Percentiles rank a stretch among this genome's conserved stretches.
Conservation (phyloP, 2,329 filamentous ascomycete species). For the Penicillium polonicum region DNA sequence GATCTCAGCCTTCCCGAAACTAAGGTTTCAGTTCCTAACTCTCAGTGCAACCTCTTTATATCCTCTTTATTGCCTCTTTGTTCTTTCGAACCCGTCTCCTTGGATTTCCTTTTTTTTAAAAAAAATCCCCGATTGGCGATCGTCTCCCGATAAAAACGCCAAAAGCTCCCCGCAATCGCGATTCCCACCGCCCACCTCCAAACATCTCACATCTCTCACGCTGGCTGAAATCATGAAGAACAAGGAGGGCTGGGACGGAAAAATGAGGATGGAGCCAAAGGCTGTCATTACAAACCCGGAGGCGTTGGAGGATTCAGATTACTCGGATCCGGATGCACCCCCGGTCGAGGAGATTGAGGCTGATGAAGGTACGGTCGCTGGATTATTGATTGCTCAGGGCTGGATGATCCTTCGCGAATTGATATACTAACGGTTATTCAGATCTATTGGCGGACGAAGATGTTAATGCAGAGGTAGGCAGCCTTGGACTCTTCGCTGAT, state of each 20-base stretch:
- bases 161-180: constrained; percentile 28
- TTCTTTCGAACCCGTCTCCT: background rate
- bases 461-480: constrained; percentile 51
- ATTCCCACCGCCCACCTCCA: constrained; percentile 18
- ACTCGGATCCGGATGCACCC: constrained; percentile 69
- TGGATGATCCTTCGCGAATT: background rate
- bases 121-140: background rate
- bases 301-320: constrained; percentile 78
- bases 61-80: background rate
- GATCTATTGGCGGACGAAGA: constrained; percentile 62
- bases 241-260: constrained; percentile 49
- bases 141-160: background rate
- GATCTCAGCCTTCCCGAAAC: constrained; percentile 2
- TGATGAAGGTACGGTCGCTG: constrained; percentile 65
- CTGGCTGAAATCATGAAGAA: constrained; percentile 37
- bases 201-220: constrained; percentile 10
- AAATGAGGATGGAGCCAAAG: constrained; percentile 62
- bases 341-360: constrained; percentile 73
- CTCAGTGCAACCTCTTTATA: background rate
- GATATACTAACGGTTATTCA: constrained; percentile 26
- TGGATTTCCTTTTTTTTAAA: background rate
- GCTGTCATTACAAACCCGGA: constrained; percentile 73
- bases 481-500: background rate
- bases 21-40: constrained; percentile 5
- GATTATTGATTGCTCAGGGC: background rate